Base-by-base conservation (phyloP, 768 basidiomycete genomes). In the Suillus clintonianus region DNA sequence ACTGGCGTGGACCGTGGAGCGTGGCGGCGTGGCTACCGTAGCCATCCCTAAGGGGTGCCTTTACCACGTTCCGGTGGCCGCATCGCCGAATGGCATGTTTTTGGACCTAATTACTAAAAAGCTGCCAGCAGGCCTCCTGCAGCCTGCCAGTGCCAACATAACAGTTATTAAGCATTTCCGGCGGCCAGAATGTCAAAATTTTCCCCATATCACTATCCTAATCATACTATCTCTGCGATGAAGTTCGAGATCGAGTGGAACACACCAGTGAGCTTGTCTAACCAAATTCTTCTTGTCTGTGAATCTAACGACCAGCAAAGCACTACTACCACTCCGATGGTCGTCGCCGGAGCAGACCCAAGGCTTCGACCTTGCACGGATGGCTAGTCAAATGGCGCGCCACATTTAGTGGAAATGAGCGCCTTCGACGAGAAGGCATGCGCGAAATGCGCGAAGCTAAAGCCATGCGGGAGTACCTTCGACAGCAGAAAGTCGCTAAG, bases 331-430 rank as follows among this genome's bases (percentile, higher is more conserved):
- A 76, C 63, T 76, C 75, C 34, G 43, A 78, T 53, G 80, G 81
- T 37, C 70, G 77, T 58, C 77, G 79, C 45, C 80, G 76, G 51
- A 86, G 83, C 55, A 81, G 80, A 37, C 82, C 83, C 47, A 87
- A 84, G 60, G 71, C 79, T n/a, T 82, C 81, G 7, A 82, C 83
- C 13, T 81, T 90, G 74, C 90, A 92, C 67, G 90, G 90, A 37
- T 92, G 90, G 89, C 78, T 91, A 64, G 85, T 87, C n/a, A 92
- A 91, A 75, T 84, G 87, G 84, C 83, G 90, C 64, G 90, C 89
- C 30, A 91, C 90, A 14, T 78, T 91, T 37, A 71, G 82, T 37
- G 89, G 88, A 41, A 80, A 89, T 70, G 89, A 91, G 70, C 69
- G 66, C 22, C 76, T 89, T 54, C 82, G 89, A 65, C 83, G 77